Evolutionary conservation across 2,329 filamentous ascomycete genomes (phyloP).

Genomic region (Fusarium nisikadoi): DNA sequence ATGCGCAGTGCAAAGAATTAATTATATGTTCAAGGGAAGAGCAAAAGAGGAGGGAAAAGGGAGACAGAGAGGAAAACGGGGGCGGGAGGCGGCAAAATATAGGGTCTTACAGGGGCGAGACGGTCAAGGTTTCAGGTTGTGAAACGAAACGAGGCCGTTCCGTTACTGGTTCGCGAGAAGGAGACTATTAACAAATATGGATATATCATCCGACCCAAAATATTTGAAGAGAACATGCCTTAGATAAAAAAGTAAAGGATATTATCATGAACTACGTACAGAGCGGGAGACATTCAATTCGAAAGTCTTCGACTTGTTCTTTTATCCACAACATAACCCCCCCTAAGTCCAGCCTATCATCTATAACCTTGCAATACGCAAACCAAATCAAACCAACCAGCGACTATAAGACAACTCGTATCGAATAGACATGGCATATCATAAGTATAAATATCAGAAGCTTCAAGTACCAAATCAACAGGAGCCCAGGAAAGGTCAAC

Average conservation of each 20-base stretch:
- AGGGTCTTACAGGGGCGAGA: constrained; percentile 38
- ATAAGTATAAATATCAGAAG: neutral
- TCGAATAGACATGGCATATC: neutral
- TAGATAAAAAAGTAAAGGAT: neutral
- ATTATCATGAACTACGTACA: neutral
- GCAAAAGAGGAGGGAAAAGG: neutral
- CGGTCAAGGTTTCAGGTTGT: constrained; percentile 44
- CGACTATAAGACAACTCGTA: neutral
- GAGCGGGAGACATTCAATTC: neutral
- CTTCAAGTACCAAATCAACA: neutral
- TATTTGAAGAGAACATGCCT: neutral
- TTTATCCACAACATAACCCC: neutral
- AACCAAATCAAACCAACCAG: neutral
- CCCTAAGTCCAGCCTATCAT: neutral
- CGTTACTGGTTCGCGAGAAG: constrained; percentile 32
- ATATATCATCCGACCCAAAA: neutral
- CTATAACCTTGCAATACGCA: neutral
- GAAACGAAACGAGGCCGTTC: constrained; percentile 21
- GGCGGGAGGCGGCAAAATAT: constrained; percentile 23
- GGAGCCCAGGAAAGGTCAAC: neutral
- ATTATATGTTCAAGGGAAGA: neutral
- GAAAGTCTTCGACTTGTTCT: neutral
- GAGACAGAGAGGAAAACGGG: neutral
- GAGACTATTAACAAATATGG: constrained; percentile 1
- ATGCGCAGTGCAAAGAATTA: constrained; percentile 11